A percentile compares a stretch with the other conserved stretches of the same genome.
These are phyloP conservation scores for Tricholoma flavovirens DNA, from an alignment of 768 basidiomycete genomes.

Conservation along the genomic window DNA sequence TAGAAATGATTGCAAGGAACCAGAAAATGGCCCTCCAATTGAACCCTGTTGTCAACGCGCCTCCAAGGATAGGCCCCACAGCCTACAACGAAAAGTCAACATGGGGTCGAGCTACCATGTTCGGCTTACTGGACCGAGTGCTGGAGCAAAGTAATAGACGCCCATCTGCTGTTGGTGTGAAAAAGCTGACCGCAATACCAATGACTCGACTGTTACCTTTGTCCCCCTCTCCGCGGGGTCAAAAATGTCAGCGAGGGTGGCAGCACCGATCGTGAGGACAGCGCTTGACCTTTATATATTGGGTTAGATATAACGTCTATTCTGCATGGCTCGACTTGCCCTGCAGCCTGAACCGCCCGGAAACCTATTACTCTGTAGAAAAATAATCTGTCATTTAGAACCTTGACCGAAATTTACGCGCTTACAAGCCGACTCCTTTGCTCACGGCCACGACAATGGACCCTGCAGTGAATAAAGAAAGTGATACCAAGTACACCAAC, in stretches of 20 bases:
- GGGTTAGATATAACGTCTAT: neutral
- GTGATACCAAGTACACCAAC: constrained; percentile 50
- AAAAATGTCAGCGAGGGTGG: constrained; percentile 74
- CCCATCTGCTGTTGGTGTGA: constrained; percentile 46
- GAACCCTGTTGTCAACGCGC: constrained; percentile 57
- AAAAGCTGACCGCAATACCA: neutral
- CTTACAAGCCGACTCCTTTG: constrained; percentile 44
- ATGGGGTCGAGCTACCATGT: neutral
- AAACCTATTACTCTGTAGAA: constrained; percentile 53
- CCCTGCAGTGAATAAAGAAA: constrained; percentile 48
- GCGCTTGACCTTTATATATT: constrained; percentile 13
- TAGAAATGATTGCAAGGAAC: constrained; percentile 66
- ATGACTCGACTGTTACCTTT: constrained; percentile 32
- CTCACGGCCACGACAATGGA: constrained; percentile 54
- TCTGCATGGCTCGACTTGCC: constrained; percentile 31
- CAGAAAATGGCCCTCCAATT: constrained; percentile 82
- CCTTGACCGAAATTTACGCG: neutral
- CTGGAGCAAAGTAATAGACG: constrained; percentile 72
- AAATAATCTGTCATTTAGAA: neutral
- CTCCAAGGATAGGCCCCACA: constrained; percentile 70
- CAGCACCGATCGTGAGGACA: constrained; percentile 56
- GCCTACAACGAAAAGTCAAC: constrained; percentile 22
- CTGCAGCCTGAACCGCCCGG: constrained; percentile 61
- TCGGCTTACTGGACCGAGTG: constrained; percentile 55
- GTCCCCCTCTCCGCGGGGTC: constrained; percentile 69